Base-by-base conservation (phyloP, 148 eudicot genomes). In the Heliosperma pusillum region DNA sequence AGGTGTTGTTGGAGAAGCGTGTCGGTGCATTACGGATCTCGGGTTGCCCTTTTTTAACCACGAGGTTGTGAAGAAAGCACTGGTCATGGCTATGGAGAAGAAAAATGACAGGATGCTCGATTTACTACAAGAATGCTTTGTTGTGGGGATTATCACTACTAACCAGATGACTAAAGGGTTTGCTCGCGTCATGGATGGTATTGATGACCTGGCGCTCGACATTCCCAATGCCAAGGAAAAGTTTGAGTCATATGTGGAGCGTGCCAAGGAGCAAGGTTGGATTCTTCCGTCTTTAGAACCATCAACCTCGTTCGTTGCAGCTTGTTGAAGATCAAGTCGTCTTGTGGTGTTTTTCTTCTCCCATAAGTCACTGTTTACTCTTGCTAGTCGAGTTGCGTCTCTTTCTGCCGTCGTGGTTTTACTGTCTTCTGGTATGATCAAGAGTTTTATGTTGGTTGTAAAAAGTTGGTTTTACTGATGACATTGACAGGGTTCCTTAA, bases 21-120 rank as follows among this genome's bases (percentile, higher is more conserved):
- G 98, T 74, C 92, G 85, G 77, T 93, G 97, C 76, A 93, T 93
- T 15, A 85, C 97, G 44, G 98, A 93, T 73, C 84, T 93, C 7
- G 94, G 90, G 26, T 91, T 93, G 94, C 97, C 98, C 5, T 93
- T 93, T 60, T 93, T 93, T 84, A 89, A 88, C 79, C 98, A 93
- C 3, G 98, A 93, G 84, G 98, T 93, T 40, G 98, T 93, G 80
- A 93, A 93, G 88, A 93, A 88, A 74, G 98, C 94, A 52, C 71
- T 93, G 64, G 87, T 93, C 44, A 93, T 93, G 98, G 92, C 97
- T 7, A 93, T 93, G 98, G 98, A 93, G 86, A 93, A 93, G 92
- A 85, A 93, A 82, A 91, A 89, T 5, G 98, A 91, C 64, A 70
- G 84, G 82, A 84, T 93, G 90, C 91, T 93, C 79, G 81, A 89